phyloP scores from a whole-genome alignment of 1,284 basidiomycete species.

The Grifola frondosa region DNA sequence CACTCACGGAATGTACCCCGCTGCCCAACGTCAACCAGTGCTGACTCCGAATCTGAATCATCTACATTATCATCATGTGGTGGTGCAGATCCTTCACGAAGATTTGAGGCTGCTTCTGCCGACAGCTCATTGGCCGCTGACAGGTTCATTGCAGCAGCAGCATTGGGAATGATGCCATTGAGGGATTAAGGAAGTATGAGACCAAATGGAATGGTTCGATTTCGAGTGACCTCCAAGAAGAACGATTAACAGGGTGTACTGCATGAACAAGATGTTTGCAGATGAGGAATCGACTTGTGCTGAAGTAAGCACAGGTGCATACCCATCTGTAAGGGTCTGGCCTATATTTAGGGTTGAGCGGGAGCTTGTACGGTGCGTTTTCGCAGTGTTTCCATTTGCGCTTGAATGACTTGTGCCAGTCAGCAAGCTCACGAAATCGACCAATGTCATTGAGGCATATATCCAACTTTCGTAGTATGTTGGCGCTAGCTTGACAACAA shows the following conservation, averaged over 20 bases:
- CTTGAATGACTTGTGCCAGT: constrained; percentile 36
- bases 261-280: constrained; percentile 37
- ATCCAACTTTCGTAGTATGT: constrained; percentile 31
- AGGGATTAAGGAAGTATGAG: constrained; percentile 13
- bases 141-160: too few relatives aligned
- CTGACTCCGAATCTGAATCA: too few relatives aligned
- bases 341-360: constrained; percentile 26
- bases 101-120: too few relatives aligned
- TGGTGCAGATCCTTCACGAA: too few relatives aligned
- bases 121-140: too few relatives aligned
- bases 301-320: constrained; percentile 33
- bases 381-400: constrained; percentile 23
- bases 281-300: constrained; percentile 30
- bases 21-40: too few relatives aligned
- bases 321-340: constrained; percentile 25
- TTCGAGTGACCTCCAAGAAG: constrained; percentile 28
- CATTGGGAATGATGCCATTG: too few relatives aligned
- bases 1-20: too few relatives aligned
- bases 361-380: constrained; percentile 4
- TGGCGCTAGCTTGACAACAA: constrained; percentile 33
- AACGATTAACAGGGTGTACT: constrained; percentile 27
- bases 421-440: constrained; percentile 25
- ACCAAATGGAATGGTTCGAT: constrained; percentile 30
- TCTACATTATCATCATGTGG: too few relatives aligned
- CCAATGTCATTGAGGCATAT: constrained; percentile 23